A percentile compares a stretch with the other conserved stretches of the same genome.
phyloP scores from a whole-genome alignment of 2,329 filamentous ascomycete species.

The Arthrobotrys sphaeroides region DNA sequence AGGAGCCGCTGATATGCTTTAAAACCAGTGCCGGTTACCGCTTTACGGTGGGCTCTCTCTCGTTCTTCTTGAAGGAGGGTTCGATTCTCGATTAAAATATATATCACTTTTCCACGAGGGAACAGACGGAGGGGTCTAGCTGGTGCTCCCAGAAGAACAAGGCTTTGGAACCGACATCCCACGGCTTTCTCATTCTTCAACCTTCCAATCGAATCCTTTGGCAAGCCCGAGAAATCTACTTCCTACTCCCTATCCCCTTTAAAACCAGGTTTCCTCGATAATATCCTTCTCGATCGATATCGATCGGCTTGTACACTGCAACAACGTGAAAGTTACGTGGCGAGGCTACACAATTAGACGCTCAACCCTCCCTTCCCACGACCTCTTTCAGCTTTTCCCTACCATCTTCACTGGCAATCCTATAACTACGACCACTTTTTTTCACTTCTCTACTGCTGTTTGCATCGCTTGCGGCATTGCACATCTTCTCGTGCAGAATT shows the following conservation, averaged over 20 bases:
- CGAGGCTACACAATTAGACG: neutral
- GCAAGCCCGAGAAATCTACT: conserved; percentile 9
- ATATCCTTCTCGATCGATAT: neutral
- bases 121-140: neutral
- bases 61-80: neutral
- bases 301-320: neutral
- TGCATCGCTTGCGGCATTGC: neutral
- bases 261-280: neutral
- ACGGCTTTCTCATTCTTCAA: neutral
- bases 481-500: neutral
- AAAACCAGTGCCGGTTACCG: neutral
- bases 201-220: conserved; percentile 36
- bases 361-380: neutral
- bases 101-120: neutral
- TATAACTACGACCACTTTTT: neutral
- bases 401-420: neutral
- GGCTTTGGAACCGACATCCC: conserved; percentile 1
- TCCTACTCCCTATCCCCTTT: conserved; percentile 1
- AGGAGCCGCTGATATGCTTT: neutral
- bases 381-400: neutral
- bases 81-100: neutral
- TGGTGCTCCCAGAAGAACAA: neutral
- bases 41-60: neutral
- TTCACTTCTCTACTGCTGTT: neutral
- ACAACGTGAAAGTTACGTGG: neutral